A percentile compares a stretch with the other conserved stretches of the same genome.
phyloP scores from a whole-genome alignment of 768 basidiomycete genomes.

The Pseudohyphozyma bogoriensis region DNA sequence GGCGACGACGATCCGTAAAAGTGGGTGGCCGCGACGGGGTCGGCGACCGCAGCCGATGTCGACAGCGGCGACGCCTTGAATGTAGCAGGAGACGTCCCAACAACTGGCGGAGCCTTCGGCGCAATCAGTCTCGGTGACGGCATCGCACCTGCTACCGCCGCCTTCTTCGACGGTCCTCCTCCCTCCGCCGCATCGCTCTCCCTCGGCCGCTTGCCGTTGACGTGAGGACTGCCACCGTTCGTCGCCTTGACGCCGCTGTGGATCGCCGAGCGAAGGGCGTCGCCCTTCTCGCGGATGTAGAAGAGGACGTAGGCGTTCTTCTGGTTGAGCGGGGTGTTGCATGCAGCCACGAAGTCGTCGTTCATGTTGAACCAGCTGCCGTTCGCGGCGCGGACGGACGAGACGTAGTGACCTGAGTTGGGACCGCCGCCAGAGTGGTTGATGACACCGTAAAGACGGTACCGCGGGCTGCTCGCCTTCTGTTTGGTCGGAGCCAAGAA shows the following conservation, averaged over 20 bases:
- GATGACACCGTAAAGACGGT: conserved; percentile 82
- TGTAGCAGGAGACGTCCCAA: background rate
- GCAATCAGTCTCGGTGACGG: too few species aligned
- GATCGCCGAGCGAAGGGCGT: conserved; percentile 2
- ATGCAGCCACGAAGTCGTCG: conserved; percentile 60
- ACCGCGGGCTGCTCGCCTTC: conserved; percentile 49
- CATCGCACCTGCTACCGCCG: too few species aligned
- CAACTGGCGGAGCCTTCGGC: background rate
- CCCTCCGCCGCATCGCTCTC: background rate
- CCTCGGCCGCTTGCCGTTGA: background rate
- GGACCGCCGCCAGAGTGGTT: conserved; percentile 87
- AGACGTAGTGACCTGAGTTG: conserved; percentile 91
- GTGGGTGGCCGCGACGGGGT: background rate
- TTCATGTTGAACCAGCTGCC: conserved; percentile 88
- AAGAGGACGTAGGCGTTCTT: conserved; percentile 88
- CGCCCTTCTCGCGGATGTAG: conserved; percentile 61
- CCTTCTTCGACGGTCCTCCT: background rate
- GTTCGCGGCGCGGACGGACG: conserved; percentile 60
- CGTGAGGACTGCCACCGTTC: background rate
- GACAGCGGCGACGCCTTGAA: background rate
- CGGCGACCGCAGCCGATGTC: background rate
- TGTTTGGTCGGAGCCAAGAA: background rate
- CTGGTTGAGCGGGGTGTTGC: conserved; percentile 43
- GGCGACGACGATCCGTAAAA: background rate
- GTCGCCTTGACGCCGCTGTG: background rate